Base-by-base conservation (phyloP, 495 filamentous ascomycete species). In the Tuber melanosporum region DNA sequence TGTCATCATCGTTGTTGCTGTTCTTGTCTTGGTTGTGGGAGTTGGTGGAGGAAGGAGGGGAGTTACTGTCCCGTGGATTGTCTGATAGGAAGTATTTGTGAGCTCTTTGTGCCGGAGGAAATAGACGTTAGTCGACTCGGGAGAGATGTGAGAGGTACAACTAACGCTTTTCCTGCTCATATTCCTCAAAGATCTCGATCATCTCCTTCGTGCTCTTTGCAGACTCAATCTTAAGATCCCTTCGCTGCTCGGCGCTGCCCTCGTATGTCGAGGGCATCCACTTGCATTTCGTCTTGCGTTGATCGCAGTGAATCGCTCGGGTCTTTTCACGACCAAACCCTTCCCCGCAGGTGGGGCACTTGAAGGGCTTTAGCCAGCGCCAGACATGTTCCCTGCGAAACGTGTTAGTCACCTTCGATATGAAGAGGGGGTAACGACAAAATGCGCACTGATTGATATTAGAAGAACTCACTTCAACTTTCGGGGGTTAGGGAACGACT, bases 241-340 rank as follows among this genome's bases (percentile, higher is more conserved):
- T 78, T 26, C 42, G 73, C 6, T 76, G 42, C 12, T 83, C 79
- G 12, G 69, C 66, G 47, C 82, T 83, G 2, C 75, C 71, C 14
- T 83, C 76, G 22, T 83, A 83, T 2, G 26, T 73, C 32, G 79
- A 74, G 26, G 42, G 47, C 10, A 75, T 52, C 32, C 70, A 52
- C n/a, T 72, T 75, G 74, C 82, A 83, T 75, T 79, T 79, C 17
- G 80, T 80, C 70, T 83, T 83, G 47, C 82, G 76, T n/a, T 83
- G 71, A 12, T 78, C 73, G 39, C 73, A 76, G 57, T 83, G 82
- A 69, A 83, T 83, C 43, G 73, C 82, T 75, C 73, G 77, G 5
- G 82, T 83, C 76, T 82, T 83, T n/a, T 83, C 82, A 22, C 82
- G 74, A 7, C 82, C 82, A 71, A 83, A 83, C 5, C 82, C 82